Evolutionary conservation across 1,284 basidiomycete species (phyloP).

Genomic region (Sanghuangporus sanghuang): DNA sequence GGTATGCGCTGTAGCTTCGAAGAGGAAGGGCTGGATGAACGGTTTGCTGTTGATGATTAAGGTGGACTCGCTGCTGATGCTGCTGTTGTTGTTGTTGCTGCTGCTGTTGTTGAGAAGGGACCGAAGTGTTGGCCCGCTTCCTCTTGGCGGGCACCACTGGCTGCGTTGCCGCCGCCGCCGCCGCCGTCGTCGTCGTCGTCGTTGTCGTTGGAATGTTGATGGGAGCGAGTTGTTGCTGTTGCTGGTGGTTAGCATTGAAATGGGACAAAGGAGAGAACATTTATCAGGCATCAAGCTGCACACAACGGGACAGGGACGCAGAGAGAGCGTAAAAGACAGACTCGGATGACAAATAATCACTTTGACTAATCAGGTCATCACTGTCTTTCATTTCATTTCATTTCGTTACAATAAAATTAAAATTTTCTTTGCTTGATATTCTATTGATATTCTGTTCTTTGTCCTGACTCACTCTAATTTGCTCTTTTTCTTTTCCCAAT

Average conservation of each 20-base stretch:
- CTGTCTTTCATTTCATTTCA: background rate
- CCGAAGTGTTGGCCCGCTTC: conserved; percentile 6
- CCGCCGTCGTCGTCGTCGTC: background rate
- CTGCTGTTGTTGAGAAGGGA: background rate
- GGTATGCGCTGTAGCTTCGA: background rate
- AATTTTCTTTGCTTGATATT: background rate
- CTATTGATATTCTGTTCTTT: background rate
- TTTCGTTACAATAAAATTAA: background rate
- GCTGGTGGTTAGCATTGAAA: background rate
- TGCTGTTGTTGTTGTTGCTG: conserved; percentile 3
- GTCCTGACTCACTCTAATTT: too few relatives aligned
- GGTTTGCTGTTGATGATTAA: background rate
- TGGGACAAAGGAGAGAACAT: background rate
- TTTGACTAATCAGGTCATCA: background rate
- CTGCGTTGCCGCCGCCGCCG: background rate
- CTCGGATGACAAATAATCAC: background rate
- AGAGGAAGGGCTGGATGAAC: background rate
- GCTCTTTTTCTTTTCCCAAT: too few relatives aligned
- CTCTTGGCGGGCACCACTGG: conserved; percentile 9
- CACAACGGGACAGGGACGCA: background rate
- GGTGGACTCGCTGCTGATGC: background rate
- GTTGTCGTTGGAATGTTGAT: background rate
- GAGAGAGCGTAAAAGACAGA: background rate
- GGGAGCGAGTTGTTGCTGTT: background rate
- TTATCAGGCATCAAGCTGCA: background rate